phyloP scores from a whole-genome alignment of 129 eudicot genomes.

The Ambrosia trifida region DNA sequence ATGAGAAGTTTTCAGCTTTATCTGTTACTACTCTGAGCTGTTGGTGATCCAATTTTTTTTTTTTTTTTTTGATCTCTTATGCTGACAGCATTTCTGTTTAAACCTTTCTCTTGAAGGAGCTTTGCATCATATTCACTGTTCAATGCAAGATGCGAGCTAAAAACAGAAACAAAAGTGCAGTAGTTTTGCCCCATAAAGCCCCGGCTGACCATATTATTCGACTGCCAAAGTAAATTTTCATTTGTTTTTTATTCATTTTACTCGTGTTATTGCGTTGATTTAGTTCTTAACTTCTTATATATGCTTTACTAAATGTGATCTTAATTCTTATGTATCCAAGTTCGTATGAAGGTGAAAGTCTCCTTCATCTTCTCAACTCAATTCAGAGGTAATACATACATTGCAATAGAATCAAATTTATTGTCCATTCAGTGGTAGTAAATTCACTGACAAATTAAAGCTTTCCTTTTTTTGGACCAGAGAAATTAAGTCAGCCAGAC shows the following conservation, averaged over 20 bases:
- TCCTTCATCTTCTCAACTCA: constrained; percentile 51
- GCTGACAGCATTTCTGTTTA: neutral
- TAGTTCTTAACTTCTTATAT: too few relatives aligned
- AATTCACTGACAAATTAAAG: constrained; percentile 9
- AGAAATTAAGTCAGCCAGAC: constrained; percentile 52
- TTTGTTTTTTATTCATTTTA: neutral
- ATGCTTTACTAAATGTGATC: constrained; percentile 12
- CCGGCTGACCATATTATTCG: constrained; percentile 9
- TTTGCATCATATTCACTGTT: neutral
- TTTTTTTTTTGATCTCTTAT: neutral
- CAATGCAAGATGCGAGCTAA: constrained; percentile 27
- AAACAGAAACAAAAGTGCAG: constrained; percentile 12
- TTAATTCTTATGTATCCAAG: constrained; percentile 19
- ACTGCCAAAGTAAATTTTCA: constrained; percentile 25
- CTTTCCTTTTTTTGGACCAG: constrained; percentile 34
- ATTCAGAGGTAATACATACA: constrained; percentile 44
- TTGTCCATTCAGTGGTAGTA: neutral
- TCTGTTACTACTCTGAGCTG: neutral
- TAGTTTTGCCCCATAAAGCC: constrained; percentile 22
- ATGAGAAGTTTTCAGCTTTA: too few relatives aligned
- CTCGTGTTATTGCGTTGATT: too few relatives aligned
- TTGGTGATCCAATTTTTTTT: neutral
- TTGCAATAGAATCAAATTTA: constrained; percentile 6
- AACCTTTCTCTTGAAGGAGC: constrained; percentile 6
- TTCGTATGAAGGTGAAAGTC: constrained; percentile 61